Percentiles rank a stretch among this genome's conserved stretches.
Evolutionary conservation across 2,329 filamentous ascomycete genomes (phyloP).

Genomic region (Didymella pomorum): DNA sequence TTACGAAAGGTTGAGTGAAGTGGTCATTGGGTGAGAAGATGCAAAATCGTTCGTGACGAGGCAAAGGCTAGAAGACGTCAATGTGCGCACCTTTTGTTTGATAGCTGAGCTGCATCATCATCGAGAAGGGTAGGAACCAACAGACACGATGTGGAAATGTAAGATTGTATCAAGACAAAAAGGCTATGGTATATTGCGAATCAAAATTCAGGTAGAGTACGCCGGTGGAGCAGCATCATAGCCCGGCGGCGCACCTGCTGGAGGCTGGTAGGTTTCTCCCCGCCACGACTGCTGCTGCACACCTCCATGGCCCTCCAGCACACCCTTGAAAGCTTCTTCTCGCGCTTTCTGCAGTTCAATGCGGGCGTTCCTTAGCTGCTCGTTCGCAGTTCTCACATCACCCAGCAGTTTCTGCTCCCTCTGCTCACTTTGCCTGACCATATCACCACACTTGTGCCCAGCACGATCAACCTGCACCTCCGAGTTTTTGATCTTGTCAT

Average conservation of each 20-base stretch:
- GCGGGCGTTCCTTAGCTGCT: slow-evolving; percentile 40
- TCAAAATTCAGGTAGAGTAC: slow-evolving; percentile 1
- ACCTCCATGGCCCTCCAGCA: slow-evolving; percentile 25
- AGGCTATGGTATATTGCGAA: neutral
- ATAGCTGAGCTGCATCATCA: neutral
- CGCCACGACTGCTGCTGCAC: neutral
- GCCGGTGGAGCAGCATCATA: slow-evolving; percentile 16
- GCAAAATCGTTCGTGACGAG: neutral
- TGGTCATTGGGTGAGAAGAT: neutral
- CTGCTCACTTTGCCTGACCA: slow-evolving; percentile 47
- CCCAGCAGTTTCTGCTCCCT: slow-evolving; percentile 31
- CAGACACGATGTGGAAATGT: neutral
- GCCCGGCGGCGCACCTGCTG: slow-evolving; percentile 4
- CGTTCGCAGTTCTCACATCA: slow-evolving; percentile 43
- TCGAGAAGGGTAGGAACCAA: neutral
- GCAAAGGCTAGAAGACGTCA: neutral
- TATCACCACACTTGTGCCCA: slow-evolving; percentile 38
- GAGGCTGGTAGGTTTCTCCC: slow-evolving; percentile 3
- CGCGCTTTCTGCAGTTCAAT: slow-evolving; percentile 57
- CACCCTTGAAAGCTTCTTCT: slow-evolving; percentile 53
- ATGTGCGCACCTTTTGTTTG: neutral
- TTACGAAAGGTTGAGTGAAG: neutral
- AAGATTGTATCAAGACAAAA: neutral
- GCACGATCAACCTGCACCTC: slow-evolving; percentile 43
- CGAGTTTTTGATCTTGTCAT: slow-evolving; percentile 60